Evolutionary conservation across 1,139 yeast genomes (phyloP), one percentile per base, ranked within the genome.

Genomic region (Dujonia santamariae): DNA sequence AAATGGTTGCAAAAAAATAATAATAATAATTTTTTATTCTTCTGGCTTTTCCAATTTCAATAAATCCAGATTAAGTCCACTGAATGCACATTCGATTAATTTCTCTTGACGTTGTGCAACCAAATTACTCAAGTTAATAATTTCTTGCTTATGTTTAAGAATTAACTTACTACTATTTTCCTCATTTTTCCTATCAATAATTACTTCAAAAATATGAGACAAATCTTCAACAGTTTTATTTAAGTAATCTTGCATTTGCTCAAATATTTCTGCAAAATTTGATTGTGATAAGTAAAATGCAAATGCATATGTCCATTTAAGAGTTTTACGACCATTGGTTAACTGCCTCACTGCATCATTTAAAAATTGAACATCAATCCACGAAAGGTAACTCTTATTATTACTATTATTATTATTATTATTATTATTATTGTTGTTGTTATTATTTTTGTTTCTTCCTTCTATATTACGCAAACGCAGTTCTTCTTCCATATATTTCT

Each of bases 221-320:
- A 92, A 64, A 38, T 76, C 80, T 55, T 92, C 98, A 4, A 88
- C 92, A 1, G 88, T 80, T 42, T 72, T 65, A 36, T 81, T 81
- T 32, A 92, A 63, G 37, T 78, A 77, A 39, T 74, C 79, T 54
- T 88, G 96, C 49, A 80, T 80, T 37, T 75, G 79, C 48, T 87
- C 95, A 48, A 87, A 79, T 11, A 87, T 73, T 34, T 73, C 72
- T 5, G 77, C 69, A 44, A 67, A 65, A 39, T 73, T 65, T 29
- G 69, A 62, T 24, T 61, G 62, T 28, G 69, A 69, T 27, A 87
- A 65, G 53, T 81, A 86, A 51, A 63, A 92, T 3, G 87, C 82
- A 53, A 87, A 75, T 4, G 90, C 88, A 58, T 86, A 90, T 0
- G 97, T 80, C 97, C 97, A 92, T 59, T 87, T 85, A 35, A 92